phyloP scores from a whole-genome alignment of 768 basidiomycete genomes.

The Guyanaporus albipodus region DNA sequence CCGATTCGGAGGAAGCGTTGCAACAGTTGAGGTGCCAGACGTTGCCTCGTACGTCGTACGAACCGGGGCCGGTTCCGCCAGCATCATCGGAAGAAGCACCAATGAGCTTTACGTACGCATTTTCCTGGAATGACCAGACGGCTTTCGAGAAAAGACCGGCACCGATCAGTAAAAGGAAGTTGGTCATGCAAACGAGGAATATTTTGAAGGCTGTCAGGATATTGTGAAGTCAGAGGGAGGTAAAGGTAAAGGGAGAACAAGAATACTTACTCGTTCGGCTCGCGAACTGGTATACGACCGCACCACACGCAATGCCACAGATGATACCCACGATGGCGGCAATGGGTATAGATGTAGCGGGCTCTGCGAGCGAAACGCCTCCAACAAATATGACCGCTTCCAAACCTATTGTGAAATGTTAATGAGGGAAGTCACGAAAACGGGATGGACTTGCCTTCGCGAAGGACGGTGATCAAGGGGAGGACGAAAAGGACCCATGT shows the following conservation, averaged over 20 bases:
- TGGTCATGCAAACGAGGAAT: constrained; percentile 91
- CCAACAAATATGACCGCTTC: constrained; percentile 94
- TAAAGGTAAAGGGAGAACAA: no score
- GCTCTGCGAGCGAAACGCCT: constrained; percentile 82
- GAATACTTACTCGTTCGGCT: constrained; percentile 57
- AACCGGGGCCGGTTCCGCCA: constrained; percentile 75
- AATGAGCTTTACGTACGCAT: constrained; percentile 64
- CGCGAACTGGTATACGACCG: constrained; percentile 76
- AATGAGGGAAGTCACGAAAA: not conserved
- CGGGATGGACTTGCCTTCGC: constrained; percentile 63
- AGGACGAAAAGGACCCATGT: constrained; percentile 90
- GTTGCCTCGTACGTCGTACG: constrained; percentile 73
- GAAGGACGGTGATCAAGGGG: constrained; percentile 86
- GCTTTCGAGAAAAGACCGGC: constrained; percentile 87
- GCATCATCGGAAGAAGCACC: constrained; percentile 71
- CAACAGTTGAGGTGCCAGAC: constrained; percentile 90
- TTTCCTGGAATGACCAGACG: constrained; percentile 65
- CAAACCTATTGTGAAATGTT: constrained; percentile 44
- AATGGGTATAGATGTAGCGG: constrained; percentile 83
- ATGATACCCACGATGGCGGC: constrained; percentile 84
- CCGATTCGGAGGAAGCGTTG: constrained; percentile 54
- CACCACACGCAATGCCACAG: constrained; percentile 69
- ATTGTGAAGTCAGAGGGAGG: not conserved
- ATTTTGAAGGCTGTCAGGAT: constrained; percentile 57
- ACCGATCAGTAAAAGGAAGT: constrained; percentile 88